Conservation (phyloP, 495 filamentous ascomycete species). For the Thermochaetoides thermophila region DNA sequence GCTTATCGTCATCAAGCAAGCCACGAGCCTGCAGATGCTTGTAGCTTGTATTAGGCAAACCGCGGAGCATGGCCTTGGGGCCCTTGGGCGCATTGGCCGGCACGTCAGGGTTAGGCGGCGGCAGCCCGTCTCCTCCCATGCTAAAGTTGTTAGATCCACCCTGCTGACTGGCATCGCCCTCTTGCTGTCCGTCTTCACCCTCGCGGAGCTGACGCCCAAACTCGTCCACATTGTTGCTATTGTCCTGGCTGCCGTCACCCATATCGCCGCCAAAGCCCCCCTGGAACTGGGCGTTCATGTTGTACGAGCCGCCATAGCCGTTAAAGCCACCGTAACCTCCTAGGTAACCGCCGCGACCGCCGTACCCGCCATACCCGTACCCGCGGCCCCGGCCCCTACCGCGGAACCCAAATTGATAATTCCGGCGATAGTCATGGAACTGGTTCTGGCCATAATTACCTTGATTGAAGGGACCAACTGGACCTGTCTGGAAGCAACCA, state of each 20-base stretch:
- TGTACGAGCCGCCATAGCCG: too few species aligned
- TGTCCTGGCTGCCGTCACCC: conserved; percentile 9
- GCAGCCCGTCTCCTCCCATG: neutral
- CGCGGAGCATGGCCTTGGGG: conserved; percentile 84
- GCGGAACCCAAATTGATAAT: conserved; percentile 32
- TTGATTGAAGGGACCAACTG: conserved; percentile 36
- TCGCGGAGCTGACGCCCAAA: conserved; percentile 35
- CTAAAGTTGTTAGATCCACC: conserved; percentile 6
- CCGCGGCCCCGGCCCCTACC: conserved; percentile 52
- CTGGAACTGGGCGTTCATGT: conserved; percentile 6
- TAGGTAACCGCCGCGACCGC: conserved; percentile 9
- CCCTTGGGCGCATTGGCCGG: conserved; percentile 67
- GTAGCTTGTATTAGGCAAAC: conserved; percentile 61
- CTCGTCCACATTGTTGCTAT: conserved; percentile 32
- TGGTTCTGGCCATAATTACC: conserved; percentile 47
- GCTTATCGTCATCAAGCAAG: conserved; percentile 25
- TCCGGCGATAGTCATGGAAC: conserved; percentile 49
- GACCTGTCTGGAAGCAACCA: conserved; percentile 37
- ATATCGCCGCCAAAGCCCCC: conserved; percentile 5
- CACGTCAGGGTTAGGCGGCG: conserved; percentile 25
- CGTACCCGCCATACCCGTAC: conserved; percentile 39
- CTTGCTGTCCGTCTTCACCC: neutral
- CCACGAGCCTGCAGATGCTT: conserved; percentile 35
- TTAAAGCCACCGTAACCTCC: too few species aligned
- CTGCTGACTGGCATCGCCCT: conserved; percentile 10